Conservation (phyloP, 2,329 filamentous ascomycete species). For the Stachybotrys elegans region DNA sequence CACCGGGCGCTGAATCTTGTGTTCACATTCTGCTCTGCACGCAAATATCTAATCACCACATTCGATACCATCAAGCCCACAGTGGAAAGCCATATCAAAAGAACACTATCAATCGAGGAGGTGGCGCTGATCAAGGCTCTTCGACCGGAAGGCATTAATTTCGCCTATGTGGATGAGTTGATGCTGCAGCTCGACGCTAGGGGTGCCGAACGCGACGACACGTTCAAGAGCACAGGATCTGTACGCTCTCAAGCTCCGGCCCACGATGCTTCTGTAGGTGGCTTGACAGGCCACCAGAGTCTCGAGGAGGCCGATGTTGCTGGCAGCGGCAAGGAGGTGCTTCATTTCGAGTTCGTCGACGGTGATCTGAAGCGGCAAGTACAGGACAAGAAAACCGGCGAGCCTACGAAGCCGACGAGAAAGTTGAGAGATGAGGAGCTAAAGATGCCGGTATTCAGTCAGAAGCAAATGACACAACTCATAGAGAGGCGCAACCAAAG, state of each 20-base stretch:
- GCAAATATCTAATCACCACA: slow-evolving; percentile 88
- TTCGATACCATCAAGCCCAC: slow-evolving; percentile 82
- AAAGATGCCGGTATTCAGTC: slow-evolving; percentile 88
- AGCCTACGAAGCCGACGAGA: slow-evolving; percentile 61
- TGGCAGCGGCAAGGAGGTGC: slow-evolving; percentile 54
- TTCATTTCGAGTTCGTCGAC: slow-evolving; percentile 91
- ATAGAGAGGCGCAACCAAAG: slow-evolving; percentile 88
- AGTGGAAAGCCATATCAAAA: slow-evolving; percentile 77
- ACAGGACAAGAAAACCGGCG: slow-evolving; percentile 64
- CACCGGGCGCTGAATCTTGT: slow-evolving; percentile 87
- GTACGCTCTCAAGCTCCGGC: slow-evolving; percentile 45
- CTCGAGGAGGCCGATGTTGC: slow-evolving; percentile 23
- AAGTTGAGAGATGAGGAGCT: slow-evolving; percentile 72
- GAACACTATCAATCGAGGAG: slow-evolving; percentile 66
- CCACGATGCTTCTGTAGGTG: slow-evolving; percentile 52
- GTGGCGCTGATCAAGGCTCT: slow-evolving; percentile 76
- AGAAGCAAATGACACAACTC: slow-evolving; percentile 82
- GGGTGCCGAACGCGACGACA: slow-evolving; percentile 60
- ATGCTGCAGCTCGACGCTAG: slow-evolving; percentile 76
- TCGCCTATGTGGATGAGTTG: slow-evolving; percentile 80
- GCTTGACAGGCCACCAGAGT: slow-evolving; percentile 44
- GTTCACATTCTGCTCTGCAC: slow-evolving; percentile 89
- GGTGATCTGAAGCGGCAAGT: slow-evolving; percentile 84
- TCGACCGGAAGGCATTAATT: slow-evolving; percentile 72
- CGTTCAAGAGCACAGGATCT: slow-evolving; percentile 46